Evolutionary conservation across 1,284 basidiomycete genomes (phyloP), one percentile per base, ranked within the genome.

Genomic region (Puccinia triticina): DNA sequence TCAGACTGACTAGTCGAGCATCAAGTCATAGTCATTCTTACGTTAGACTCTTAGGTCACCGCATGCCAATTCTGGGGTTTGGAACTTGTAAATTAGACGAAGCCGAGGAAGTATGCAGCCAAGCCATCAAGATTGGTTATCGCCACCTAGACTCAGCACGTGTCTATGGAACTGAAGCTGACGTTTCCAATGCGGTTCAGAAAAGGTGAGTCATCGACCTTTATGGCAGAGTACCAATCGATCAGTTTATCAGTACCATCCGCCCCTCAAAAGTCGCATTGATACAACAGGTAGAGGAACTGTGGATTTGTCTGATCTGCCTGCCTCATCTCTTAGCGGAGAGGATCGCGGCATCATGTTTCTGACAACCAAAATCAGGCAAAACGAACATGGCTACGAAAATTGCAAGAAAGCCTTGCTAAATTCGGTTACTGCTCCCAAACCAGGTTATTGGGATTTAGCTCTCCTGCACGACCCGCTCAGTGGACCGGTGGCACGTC

Each of bases 41-140:
- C 34, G 14, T 46, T 71, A 32, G 55, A 7, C 37, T 43, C 23
- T 67, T 77, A 59, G 85, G 86, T 2, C 75, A 84, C 55, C 50
- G 83, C 37, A 91, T 95, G 87, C 93, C 94, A 66, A 87, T 90
- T n/a, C 89, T 95, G 0, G 94, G 94, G 1, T 91, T 94, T 79
- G 94, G 94, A 23, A 92, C 94, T 0, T 91, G 91, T 12, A 90
- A 91, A n/a, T 86, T 91, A 32, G 90, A 91, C 61, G 93, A 93
- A 0, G 87, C 95, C 84, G 89, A 90, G 83, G 90, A 88, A n/a
- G 94, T 93, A 5, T 95, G 94, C 86, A 90, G 90, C 92, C 91
- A 87, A 88, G 26, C 92, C 92, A 84, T 87, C 93, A 76, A 92
- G 93, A 85, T 90, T 87, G 23, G 86, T 86, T 26, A 77, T 40